A percentile compares a stretch with the other conserved stretches of the same genome.
These are phyloP conservation scores for Suhomyces kilbournensis DNA, from an alignment of 805 yeast genomes.

Conservation along the genomic window DNA sequence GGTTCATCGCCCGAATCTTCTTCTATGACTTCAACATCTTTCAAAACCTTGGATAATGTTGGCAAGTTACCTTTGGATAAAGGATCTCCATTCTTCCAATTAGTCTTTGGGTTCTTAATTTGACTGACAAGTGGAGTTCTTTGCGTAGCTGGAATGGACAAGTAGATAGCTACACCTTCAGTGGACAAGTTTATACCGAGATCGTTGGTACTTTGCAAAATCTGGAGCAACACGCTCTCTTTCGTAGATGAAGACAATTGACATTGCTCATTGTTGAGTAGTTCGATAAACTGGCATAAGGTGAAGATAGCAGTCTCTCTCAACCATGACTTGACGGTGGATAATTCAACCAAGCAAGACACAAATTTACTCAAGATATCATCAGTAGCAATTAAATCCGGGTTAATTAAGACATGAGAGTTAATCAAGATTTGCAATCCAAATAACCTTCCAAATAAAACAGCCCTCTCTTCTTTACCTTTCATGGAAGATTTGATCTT, in stretches of 20 bases:
- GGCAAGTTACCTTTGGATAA: conserved; percentile 66
- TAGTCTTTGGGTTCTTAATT: conserved; percentile 17
- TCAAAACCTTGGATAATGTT: conserved; percentile 58
- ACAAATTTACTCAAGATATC: conserved; percentile 41
- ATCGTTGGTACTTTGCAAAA: conserved; percentile 47
- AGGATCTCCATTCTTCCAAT: conserved; percentile 77
- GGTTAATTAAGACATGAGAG: conserved; percentile 29
- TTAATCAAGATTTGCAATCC: conserved; percentile 74
- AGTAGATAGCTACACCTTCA: conserved; percentile 76
- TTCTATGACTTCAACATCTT: conserved; percentile 48
- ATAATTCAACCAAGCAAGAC: conserved; percentile 51
- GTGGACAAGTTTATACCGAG: conserved; percentile 59
- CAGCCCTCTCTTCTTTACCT: conserved; percentile 81
- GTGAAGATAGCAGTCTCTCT: conserved; percentile 79
- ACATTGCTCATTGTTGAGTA: conserved; percentile 3
- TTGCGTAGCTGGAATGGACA: conserved; percentile 43
- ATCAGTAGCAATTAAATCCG: conserved; percentile 8
- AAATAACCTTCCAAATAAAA: conserved; percentile 78
- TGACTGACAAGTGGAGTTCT: conserved; percentile 13
- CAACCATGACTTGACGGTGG: conserved; percentile 75
- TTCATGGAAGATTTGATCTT: conserved; percentile 42
- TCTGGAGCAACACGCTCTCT: conserved; percentile 18
- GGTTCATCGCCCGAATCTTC: conserved; percentile 29
- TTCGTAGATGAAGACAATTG: conserved; percentile 15
- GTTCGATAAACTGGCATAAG: conserved; percentile 48